Evolutionary conservation across 805 yeast genomes (phyloP).

Genomic region (Saccharomycopsis synnaedendra): DNA sequence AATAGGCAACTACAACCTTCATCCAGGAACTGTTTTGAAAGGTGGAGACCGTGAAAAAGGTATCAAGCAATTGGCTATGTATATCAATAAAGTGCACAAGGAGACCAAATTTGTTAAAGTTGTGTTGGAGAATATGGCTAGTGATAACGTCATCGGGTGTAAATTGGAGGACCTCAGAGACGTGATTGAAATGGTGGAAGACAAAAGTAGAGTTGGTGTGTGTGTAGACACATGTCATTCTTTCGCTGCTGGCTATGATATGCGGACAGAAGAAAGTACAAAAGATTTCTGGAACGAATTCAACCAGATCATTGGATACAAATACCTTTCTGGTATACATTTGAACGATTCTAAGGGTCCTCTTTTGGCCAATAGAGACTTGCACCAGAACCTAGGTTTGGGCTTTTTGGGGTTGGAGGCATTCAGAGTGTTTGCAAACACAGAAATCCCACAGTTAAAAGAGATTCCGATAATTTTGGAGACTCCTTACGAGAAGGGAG

Average conservation of each 20-base stretch:
- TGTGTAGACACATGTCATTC: constrained; percentile 96
- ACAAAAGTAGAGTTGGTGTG: constrained; percentile 83
- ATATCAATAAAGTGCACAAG: constrained; percentile 66
- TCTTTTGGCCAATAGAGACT: constrained; percentile 75
- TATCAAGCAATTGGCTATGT: constrained; percentile 56
- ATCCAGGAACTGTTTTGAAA: constrained; percentile 80
- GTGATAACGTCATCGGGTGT: constrained; percentile 83
- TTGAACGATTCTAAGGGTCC: constrained; percentile 95
- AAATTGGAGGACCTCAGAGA: constrained; percentile 60
- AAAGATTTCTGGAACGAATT: constrained; percentile 64
- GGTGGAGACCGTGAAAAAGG: constrained; percentile 57
- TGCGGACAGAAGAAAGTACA: constrained; percentile 47
- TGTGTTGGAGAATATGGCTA: constrained; percentile 96
- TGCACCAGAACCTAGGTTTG: constrained; percentile 80
- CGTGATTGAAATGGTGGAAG: constrained; percentile 69
- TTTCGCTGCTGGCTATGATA: constrained; percentile 93
- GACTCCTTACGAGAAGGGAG: constrained; percentile 46
- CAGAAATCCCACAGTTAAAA: constrained; percentile 27
- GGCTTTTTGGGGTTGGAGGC: constrained; percentile 86
- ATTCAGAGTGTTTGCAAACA: constrained; percentile 69
- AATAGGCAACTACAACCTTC: constrained; percentile 83
- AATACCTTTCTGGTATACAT: constrained; percentile 73
- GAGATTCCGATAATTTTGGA: constrained; percentile 76
- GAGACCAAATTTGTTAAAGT: constrained; percentile 74
- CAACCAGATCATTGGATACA: constrained; percentile 61